phyloP scores from a whole-genome alignment of 2,329 filamentous ascomycete genomes.

The Colletotrichum agaves region DNA sequence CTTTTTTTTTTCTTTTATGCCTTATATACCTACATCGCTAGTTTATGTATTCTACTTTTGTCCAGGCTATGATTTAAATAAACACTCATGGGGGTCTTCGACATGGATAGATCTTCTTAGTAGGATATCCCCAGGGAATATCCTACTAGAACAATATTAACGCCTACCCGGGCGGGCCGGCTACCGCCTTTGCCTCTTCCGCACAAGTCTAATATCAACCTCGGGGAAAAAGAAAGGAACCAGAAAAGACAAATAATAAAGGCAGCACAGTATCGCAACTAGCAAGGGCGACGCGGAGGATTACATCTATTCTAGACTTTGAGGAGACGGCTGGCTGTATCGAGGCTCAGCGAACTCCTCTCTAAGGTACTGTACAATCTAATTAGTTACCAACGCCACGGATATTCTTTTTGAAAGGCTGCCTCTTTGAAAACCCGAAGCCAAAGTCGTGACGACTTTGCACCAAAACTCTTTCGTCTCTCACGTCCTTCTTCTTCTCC shows the following conservation, averaged over 20 bases:
- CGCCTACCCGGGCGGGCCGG: not conserved
- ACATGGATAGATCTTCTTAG: not conserved
- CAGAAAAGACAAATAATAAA: not conserved
- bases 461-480: not conserved
- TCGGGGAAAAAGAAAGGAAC: not conserved
- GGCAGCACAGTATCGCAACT: not conserved
- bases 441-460: no score
- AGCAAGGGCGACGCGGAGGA: not conserved
- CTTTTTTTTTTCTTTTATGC: no score
- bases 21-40: no score
- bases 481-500: slow-evolving; percentile 14
- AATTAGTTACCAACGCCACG: not conserved
- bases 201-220: not conserved
- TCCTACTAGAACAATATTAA: no score
- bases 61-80: no score
- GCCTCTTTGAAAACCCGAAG: no score
- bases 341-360: not conserved
- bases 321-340: not conserved
- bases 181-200: not conserved
- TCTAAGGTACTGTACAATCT: not conserved
- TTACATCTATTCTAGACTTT: not conserved
- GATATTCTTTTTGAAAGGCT: no score
- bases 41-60: no score
- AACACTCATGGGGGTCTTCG: no score
- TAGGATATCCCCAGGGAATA: not conserved